Evolutionary conservation across 192 early-diverging fungal genomes (phyloP), one percentile per base, ranked within the genome.

Genomic region (Polychytrium aggregatum): DNA sequence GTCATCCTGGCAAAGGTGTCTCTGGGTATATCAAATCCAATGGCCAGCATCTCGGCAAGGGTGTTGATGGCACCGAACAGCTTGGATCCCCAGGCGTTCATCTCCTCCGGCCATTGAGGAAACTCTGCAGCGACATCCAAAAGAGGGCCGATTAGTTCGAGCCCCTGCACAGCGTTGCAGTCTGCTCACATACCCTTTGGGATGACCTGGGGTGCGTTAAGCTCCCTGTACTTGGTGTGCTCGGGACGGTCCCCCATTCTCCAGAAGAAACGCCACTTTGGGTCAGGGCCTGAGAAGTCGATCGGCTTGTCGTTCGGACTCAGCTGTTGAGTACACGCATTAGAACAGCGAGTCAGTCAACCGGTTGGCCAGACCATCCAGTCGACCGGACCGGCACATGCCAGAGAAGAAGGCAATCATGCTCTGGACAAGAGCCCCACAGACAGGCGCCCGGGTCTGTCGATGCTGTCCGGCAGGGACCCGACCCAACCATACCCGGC

Each of bases 261-360:
- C 72, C 77, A 79, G 65, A 82, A 82, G 63, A 75, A 83, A 44
- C 81, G 67, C 83, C 83, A 85, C 55, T 85, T 85, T 30, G 79
- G 79, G 53, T 85, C 83, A 3, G 68, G 55, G 0, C 73, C 70
- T 22, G 67, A 45, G 44, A 72, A 75, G 0, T 30, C 43, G 43
- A 81, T 42, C n/a, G 82, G 82, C 60, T 73, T 61, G 55, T 78
- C 69, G 22, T 62, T 57, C 37, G 60, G 57, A 16, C 61, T 49
- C 57, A 83, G 67, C 64, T 74, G 6, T 29, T n/a, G n/a, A n/a
- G n/a, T n/a, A n/a, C n/a, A n/a, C n/a, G n/a, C n/a, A n/a, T n/a
- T n/a, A n/a, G n/a, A n/a, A n/a, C n/a, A n/a, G n/a, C n/a, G n/a
- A n/a, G n/a, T n/a, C n/a, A n/a, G n/a, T n/a, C n/a, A n/a, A n/a